phyloP scores from a whole-genome alignment of 2,329 filamentous ascomycete genomes.

The Neopestalotiopsis rosae region DNA sequence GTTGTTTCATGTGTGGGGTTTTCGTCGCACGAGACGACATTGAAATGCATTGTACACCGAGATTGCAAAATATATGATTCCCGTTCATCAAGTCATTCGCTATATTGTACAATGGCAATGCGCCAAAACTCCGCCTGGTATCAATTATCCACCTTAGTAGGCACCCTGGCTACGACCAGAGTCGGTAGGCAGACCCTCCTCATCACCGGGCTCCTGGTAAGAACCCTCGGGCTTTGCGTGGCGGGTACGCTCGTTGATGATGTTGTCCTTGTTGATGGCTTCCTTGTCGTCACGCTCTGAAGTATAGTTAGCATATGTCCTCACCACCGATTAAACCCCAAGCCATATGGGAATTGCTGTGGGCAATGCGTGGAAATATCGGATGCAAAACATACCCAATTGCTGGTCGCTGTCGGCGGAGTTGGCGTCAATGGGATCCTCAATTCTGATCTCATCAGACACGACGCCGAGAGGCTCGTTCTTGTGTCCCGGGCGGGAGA shows the following conservation, averaged over 20 bases:
- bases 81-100: too few relatives aligned
- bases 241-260: conserved; percentile 41
- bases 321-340: too few relatives aligned
- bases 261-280: conserved; percentile 43
- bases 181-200: conserved; percentile 32
- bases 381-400: conserved; percentile 35
- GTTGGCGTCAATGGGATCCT: conserved; percentile 37
- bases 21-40: too few relatives aligned
- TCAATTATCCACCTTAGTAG: background rate
- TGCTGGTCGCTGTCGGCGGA: conserved; percentile 41
- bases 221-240: conserved; percentile 29
- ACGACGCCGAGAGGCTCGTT: conserved; percentile 38
- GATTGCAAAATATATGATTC: fast-evolving
- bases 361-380: too few relatives aligned
- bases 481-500: conserved; percentile 39
- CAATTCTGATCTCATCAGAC: conserved; percentile 36
- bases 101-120: too few relatives aligned
- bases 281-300: conserved; percentile 42
- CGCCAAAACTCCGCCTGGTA: too few relatives aligned
- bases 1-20: too few relatives aligned
- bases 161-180: conserved; percentile 26
- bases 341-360: too few relatives aligned
- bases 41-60: too few relatives aligned
- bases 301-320: background rate
- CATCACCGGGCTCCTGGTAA: conserved; percentile 42